phyloP scores from a whole-genome alignment of 805 yeast genomes.

The Yamadazyma phyllophila region DNA sequence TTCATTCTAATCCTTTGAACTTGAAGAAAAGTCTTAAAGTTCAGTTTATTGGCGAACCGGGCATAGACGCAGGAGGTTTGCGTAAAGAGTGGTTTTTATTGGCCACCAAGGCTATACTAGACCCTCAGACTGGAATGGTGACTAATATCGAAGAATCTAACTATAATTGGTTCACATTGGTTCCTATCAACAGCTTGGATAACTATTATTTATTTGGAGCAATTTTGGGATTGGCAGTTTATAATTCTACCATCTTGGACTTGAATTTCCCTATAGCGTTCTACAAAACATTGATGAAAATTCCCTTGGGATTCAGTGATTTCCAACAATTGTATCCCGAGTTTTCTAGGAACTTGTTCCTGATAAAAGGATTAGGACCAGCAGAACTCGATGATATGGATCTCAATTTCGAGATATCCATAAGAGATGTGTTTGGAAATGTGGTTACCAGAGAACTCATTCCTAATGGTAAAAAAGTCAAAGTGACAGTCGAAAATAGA shows the following conservation, averaged over 20 bases:
- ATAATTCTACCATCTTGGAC: conserved; percentile 84
- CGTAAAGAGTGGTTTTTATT: conserved; percentile 91
- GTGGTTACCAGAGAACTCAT: conserved; percentile 49
- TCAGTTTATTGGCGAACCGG: conserved; percentile 85
- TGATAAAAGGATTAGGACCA: conserved; percentile 22
- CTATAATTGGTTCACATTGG: conserved; percentile 70
- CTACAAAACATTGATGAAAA: conserved; percentile 68
- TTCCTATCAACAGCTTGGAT: conserved; percentile 45
- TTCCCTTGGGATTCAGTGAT: conserved; percentile 59
- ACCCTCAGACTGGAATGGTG: conserved; percentile 67
- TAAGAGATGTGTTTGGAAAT: conserved; percentile 47
- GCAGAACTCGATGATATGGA: conserved; percentile 46
- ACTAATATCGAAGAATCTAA: conserved; percentile 64
- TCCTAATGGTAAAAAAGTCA: conserved; percentile 51
- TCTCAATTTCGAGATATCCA: conserved; percentile 59
- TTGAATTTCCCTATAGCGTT: conserved; percentile 71
- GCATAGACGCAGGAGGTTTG: conserved; percentile 94
- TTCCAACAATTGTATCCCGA: conserved; percentile 67
- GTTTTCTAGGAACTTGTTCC: conserved; percentile 41
- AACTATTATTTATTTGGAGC: conserved; percentile 79
- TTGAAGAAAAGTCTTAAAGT: conserved; percentile 73
- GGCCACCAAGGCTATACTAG: conserved; percentile 66
- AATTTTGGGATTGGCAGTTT: conserved; percentile 84
- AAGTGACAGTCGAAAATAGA: conserved; percentile 61
- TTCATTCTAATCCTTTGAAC: conserved; percentile 54